Evolutionary conservation across 1,139 yeast species (phyloP), one percentile per base, ranked within the genome.

Genomic region (Zhuliangozyma blackwelliae): DNA sequence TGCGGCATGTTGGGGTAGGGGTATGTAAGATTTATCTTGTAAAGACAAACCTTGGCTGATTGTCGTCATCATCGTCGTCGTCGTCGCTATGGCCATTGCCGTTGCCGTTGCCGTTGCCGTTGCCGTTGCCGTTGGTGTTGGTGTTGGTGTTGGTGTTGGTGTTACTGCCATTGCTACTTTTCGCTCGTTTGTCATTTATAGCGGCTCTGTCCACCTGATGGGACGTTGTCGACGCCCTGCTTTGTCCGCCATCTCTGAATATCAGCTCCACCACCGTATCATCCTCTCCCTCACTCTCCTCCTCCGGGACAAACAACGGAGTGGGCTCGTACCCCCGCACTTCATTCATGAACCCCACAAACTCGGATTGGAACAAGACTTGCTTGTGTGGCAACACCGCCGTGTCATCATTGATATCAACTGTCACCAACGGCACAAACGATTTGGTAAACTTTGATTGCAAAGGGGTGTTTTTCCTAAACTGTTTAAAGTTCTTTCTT

Each of bases 11-110:
- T 41, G 25, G 20, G 34, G 39, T 51, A 11, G 27, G 22, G 7
- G 10, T 22, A 22, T 22, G 5, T 22, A 9, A 3, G 23, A 32
- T n/a, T 23, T 28, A 37, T 29, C 34, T 39, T 11, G 56, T 46
- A 38, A 68, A 68, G 13, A 68, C 61, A 51, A 68, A 68, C 38
- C 51, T 55, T n/a, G 71, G 69, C 37, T 63, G 62, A 33, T 58
- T 65, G 33, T 58, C 65, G 35, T 59, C 61, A 25, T 57, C 65
- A 25, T 57, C 65, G 28, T 59, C 68, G 9, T 59, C 63, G 23
- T 55, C 66, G 26, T 57, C 62, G 25, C 48, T 52, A 27, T 49
- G 49, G 16, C 16, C 16, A 16, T 16, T 3, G 16, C 16, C 16
- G 4, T 16, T 3, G 16, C 16, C 4, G 16, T 16, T 16, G 16